Conservation (phyloP, 441 rosid genomes). For the Omphalea diandra region DNA sequence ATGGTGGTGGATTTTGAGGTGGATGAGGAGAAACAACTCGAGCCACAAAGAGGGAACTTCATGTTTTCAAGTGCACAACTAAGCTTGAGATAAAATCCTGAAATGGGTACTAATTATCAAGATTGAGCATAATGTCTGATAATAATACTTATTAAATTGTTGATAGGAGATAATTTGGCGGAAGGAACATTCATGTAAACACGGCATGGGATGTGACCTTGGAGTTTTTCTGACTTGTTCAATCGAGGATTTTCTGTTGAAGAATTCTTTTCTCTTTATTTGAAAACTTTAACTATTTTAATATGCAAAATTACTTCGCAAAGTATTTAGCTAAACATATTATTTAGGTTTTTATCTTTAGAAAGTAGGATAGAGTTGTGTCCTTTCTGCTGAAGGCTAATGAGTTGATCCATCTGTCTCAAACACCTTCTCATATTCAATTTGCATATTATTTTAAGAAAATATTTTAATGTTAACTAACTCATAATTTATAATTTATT, state of each 20-base stretch:
- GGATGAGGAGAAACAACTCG: conserved; percentile 24
- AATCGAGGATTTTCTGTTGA: neutral
- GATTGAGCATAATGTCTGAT: neutral
- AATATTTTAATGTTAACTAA: too few relatives aligned
- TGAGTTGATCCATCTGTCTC: too few relatives aligned
- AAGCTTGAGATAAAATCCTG: neutral
- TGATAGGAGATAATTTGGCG: neutral
- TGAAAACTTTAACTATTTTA: too few relatives aligned
- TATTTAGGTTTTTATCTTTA: too few relatives aligned
- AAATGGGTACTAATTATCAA: neutral
- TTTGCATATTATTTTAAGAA: too few relatives aligned
- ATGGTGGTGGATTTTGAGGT: conserved; percentile 20
- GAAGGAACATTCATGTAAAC: neutral
- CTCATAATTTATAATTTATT: too few relatives aligned
- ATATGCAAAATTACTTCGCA: too few relatives aligned
- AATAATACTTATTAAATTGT: neutral
- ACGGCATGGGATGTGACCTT: neutral
- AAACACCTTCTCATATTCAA: too few relatives aligned
- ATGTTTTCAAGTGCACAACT: conserved; percentile 16
- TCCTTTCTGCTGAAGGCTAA: too few relatives aligned
- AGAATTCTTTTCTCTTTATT: too few relatives aligned
- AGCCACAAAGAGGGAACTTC: conserved; percentile 35
- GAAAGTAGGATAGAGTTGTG: too few relatives aligned
- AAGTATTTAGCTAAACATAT: too few relatives aligned
- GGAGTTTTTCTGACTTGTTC: conserved; percentile 6